Conservation (phyloP, 805 yeast genomes). For the Kodamaea hsintzibuensis region DNA sequence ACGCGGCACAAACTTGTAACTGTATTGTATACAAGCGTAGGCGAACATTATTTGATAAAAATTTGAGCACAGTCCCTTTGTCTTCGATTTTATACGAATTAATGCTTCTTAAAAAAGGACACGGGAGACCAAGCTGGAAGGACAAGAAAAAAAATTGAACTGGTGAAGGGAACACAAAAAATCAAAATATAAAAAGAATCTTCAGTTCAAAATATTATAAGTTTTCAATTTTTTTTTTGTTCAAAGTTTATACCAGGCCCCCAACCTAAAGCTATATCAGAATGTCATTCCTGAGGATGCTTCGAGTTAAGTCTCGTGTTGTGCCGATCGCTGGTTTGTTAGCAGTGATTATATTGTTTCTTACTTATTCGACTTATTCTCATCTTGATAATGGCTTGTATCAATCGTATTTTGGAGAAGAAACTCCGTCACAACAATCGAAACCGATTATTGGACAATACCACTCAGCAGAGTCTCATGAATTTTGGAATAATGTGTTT, state of each 20-base stretch:
- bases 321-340: neutral
- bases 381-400: neutral
- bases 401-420: neutral
- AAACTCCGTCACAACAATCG: neutral
- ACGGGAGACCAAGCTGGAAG: neutral
- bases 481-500: conserved; percentile 31
- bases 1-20: neutral
- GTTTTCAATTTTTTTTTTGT: neutral
- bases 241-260: neutral
- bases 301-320: conserved; percentile 10
- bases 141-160: neutral
- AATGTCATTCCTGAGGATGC: conserved; percentile 1
- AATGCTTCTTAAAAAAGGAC: neutral
- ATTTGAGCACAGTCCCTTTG: neutral
- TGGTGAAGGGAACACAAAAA: neutral
- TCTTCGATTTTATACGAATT: neutral
- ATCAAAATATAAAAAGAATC: neutral
- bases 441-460: conserved; percentile 13
- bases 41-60: neutral
- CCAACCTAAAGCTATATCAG: neutral
- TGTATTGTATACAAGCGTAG: neutral
- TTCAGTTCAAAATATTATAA: neutral
- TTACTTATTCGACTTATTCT: neutral
- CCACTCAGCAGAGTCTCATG: conserved; percentile 17
- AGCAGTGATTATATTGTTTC: neutral